Conservation (phyloP, 441 rosid genomes). For the Populus tomentosa region DNA sequence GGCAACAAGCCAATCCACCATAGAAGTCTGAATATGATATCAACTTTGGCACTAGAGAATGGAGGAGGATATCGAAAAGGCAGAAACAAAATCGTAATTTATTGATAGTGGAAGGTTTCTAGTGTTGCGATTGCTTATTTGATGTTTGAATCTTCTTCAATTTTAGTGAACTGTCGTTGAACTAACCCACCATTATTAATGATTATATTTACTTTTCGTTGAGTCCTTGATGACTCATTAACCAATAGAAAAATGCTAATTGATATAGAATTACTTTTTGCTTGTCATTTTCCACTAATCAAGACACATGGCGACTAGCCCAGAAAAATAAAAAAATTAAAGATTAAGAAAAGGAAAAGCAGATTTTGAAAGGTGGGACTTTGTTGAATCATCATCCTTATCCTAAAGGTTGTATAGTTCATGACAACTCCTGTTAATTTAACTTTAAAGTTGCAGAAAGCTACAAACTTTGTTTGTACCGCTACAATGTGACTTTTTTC, state of each 20-base stretch:
- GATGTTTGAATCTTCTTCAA: conserved; percentile 9
- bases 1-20: conserved; percentile 9
- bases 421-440: not conserved
- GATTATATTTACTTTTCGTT: not conserved
- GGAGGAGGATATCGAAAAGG: not conserved
- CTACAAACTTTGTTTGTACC: conserved; percentile 1
- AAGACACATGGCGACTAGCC: conserved; percentile 11
- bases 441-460: conserved; percentile 9
- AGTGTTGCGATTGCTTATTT: not conserved
- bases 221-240: conserved; percentile 27
- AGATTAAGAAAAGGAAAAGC: not conserved
- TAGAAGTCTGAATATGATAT: not conserved
- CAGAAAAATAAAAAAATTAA: not conserved
- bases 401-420: conserved; percentile 16
- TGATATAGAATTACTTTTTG: conserved; percentile 1
- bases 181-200: conserved; percentile 16
- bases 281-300: conserved; percentile 15
- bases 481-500: not conserved
- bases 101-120: conserved; percentile 9
- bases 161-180: conserved; percentile 9
- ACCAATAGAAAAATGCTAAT: conserved; percentile 30
- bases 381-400: conserved; percentile 29
- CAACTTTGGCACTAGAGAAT: not conserved
- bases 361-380: conserved; percentile 5
- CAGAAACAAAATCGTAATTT: not conserved